Evolutionary conservation across 2,329 filamentous ascomycete genomes (phyloP).

Genomic region (Verticillium nubilum): DNA sequence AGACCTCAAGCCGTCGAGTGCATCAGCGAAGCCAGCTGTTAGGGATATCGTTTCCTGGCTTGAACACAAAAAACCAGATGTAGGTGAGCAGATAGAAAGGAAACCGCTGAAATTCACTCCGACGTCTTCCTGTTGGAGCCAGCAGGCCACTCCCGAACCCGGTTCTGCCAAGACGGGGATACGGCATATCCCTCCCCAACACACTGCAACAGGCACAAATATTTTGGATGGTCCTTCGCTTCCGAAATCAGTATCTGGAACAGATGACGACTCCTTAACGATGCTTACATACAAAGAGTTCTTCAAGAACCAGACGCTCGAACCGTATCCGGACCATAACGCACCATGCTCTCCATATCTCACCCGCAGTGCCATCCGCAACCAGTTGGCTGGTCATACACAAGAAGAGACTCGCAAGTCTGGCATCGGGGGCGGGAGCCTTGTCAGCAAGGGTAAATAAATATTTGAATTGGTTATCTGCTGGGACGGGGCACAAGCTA

Average conservation of each 20-base stretch:
- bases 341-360: neutral
- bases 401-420: neutral
- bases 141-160: neutral
- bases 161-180: neutral
- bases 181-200: neutral
- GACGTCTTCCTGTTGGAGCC: neutral
- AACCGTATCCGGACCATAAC: constrained; percentile 17
- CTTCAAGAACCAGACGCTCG: neutral
- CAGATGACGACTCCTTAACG: neutral
- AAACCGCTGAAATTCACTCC: neutral
- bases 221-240: neutral
- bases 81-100: neutral
- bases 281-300: neutral
- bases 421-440: neutral
- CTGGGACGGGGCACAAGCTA: neutral
- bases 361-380: too few species aligned
- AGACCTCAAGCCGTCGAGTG: neutral
- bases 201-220: neutral
- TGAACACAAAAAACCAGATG: neutral
- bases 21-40: neutral
- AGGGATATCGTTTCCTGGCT: neutral
- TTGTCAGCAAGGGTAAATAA: neutral
- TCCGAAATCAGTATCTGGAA: neutral
- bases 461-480: neutral
- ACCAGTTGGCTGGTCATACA: neutral